These are phyloP conservation scores for Ophiostoma himal-ulmi DNA, from an alignment of 2,329 filamentous ascomycete species.

Conservation along the genomic window DNA sequence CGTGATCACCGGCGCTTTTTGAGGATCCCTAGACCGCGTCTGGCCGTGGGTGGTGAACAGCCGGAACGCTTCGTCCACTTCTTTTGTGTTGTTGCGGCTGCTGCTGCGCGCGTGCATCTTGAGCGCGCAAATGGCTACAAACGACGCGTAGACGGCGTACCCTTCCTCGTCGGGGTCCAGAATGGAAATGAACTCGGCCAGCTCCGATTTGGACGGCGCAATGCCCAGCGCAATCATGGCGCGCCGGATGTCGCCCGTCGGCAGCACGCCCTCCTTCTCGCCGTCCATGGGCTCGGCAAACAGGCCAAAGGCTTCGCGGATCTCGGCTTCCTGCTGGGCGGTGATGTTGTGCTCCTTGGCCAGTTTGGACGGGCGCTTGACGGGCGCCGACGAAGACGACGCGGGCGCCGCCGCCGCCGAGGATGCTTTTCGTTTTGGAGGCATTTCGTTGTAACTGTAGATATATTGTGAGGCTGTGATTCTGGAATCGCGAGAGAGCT, in stretches of 20 bases:
- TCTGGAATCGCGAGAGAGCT: background rate
- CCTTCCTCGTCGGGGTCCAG: conserved; percentile 79
- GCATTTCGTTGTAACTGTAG: conserved; percentile 25
- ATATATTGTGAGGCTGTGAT: background rate
- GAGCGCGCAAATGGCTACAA: conserved; percentile 81
- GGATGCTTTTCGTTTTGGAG: conserved; percentile 48
- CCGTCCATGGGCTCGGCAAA: conserved; percentile 68
- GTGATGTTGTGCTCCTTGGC: conserved; percentile 87
- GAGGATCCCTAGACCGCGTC: background rate
- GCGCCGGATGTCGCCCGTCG: conserved; percentile 61
- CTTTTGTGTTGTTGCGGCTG: conserved; percentile 51
- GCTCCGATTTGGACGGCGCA: conserved; percentile 58
- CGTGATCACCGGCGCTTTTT: conserved; percentile 57
- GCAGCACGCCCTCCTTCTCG: conserved; percentile 66
- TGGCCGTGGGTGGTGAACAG: conserved; percentile 62
- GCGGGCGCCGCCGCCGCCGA: conserved; percentile 29
- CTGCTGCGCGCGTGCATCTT: conserved; percentile 63
- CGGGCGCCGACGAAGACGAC: conserved; percentile 29
- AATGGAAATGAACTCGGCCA: conserved; percentile 69
- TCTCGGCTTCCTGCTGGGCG: conserved; percentile 79
- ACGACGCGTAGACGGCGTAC: conserved; percentile 70
- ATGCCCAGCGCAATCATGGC: conserved; percentile 78
- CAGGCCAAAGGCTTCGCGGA: conserved; percentile 80
- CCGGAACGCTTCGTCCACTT: conserved; percentile 75
- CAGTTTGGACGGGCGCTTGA: conserved; percentile 69